A percentile compares a stretch with the other conserved stretches of the same genome.
These are phyloP conservation scores for Ophiognomonia clavigignenti-juglandacearum DNA, from an alignment of 2,329 filamentous ascomycete genomes.

Conservation along the genomic window DNA sequence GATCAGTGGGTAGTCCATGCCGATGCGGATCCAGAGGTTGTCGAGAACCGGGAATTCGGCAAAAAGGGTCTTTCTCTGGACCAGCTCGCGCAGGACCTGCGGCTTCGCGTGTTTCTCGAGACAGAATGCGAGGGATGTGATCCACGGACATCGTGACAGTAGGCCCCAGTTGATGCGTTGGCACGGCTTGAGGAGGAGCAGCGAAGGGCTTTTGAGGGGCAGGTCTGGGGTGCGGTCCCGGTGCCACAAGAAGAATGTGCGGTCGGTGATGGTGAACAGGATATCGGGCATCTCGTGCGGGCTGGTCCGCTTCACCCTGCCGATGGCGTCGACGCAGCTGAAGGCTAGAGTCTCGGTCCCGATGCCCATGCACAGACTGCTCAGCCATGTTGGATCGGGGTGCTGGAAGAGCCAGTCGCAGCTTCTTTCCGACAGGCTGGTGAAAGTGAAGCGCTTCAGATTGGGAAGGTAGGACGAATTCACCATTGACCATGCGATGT, in stretches of 20 bases:
- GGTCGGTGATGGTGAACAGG: not conserved
- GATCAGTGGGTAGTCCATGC: constrained; percentile 8
- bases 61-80: no score
- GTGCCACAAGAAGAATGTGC: constrained; percentile 5
- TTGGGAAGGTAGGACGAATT: constrained; percentile 4
- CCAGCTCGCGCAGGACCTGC: not conserved
- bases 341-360: constrained; percentile 9
- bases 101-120: constrained; percentile 1
- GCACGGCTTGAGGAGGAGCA: constrained; percentile 2
- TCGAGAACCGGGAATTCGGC: not conserved
- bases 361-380: not conserved
- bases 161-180: not conserved
- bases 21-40: constrained; percentile 5
- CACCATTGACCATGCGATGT: constrained; percentile 6
- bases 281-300: not conserved
- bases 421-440: constrained; percentile 7
- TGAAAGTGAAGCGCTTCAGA: constrained; percentile 10
- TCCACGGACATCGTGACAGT: not conserved
- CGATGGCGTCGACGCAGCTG: constrained; percentile 4
- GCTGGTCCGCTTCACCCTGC: not conserved
- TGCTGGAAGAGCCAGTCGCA: constrained; percentile 1
- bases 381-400: constrained; percentile 5
- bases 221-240: not conserved
- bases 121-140: constrained; percentile 2
- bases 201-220: constrained; percentile 1